Evolutionary conservation across 208 protist genomes (phyloP).

Genomic region (Herpetomonas samuelpessoai): DNA sequence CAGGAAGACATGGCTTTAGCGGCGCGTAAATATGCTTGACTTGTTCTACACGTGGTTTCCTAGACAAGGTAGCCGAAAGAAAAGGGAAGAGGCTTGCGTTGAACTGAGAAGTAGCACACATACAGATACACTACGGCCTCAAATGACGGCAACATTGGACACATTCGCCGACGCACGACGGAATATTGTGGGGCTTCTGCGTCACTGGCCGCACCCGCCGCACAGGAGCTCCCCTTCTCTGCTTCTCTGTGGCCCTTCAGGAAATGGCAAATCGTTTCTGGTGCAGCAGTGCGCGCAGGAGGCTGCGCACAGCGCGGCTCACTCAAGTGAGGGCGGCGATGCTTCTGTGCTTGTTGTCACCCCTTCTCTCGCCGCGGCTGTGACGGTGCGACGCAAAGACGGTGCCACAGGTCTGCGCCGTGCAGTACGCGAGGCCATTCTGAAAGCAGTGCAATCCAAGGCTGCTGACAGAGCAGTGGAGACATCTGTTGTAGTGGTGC

Average conservation of each 20-base stretch:
- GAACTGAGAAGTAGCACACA: too few species aligned
- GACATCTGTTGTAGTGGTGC: slow-evolving; percentile 45
- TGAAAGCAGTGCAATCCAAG: neutral
- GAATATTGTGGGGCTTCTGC: slow-evolving; percentile 36
- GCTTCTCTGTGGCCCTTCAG: slow-evolving; percentile 49
- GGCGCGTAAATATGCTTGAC: too few species aligned
- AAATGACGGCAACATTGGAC: too few species aligned
- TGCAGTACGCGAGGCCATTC: slow-evolving; percentile 25
- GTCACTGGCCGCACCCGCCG: slow-evolving; percentile 41
- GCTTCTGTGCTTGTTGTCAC: slow-evolving; percentile 19
- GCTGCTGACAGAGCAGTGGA: too few species aligned
- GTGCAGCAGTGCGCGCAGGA: slow-evolving; percentile 11
- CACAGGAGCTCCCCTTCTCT: slow-evolving; percentile 32
- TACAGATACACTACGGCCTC: too few species aligned
- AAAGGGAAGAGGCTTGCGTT: too few species aligned
- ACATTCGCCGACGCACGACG: slow-evolving; percentile 10
- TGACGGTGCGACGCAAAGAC: slow-evolving; percentile 32
- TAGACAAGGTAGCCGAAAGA: too few species aligned
- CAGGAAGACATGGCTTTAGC: too few species aligned
- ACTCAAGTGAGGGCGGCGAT: too few species aligned
- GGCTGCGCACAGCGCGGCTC: neutral
- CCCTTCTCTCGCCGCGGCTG: slow-evolving; percentile 24
- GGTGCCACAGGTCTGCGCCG: slow-evolving; percentile 45
- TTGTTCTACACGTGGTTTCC: too few species aligned
- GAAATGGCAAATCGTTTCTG: slow-evolving; percentile 67